Percentiles rank a stretch among this genome's conserved stretches.
Evolutionary conservation across 768 basidiomycete species (phyloP).

Genomic region (Lactarius akahatsu): DNA sequence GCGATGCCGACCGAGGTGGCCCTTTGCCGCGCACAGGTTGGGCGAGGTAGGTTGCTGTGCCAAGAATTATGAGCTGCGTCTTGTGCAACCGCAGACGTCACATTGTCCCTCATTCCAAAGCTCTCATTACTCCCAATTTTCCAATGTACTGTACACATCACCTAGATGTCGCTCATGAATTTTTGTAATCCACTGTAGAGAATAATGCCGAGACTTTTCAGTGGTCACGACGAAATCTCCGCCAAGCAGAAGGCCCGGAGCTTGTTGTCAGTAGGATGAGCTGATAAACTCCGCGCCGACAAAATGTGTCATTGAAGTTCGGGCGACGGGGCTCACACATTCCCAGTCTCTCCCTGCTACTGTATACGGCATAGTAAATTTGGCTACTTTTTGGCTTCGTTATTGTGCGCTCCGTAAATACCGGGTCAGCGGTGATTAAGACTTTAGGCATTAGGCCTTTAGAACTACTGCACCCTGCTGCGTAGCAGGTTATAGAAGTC

Average conservation of each 20-base stretch:
- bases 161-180: neutral
- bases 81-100: neutral
- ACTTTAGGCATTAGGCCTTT: neutral
- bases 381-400: neutral
- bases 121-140: neutral
- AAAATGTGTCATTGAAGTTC: neutral
- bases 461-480: neutral
- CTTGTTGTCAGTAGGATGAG: neutral
- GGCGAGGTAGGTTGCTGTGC: constrained; percentile 70
- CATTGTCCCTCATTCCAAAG: neutral
- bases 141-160: neutral
- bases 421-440: neutral
- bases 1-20: constrained; percentile 74
- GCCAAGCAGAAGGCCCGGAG: neutral
- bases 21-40: constrained; percentile 72
- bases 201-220: neutral
- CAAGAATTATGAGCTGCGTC: constrained; percentile 47
- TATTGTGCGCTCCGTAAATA: neutral
- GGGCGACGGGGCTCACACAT: neutral
- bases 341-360: neutral
- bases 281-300: neutral
- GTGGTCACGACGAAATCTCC: neutral
- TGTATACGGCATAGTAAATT: neutral
- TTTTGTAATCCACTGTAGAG: neutral
- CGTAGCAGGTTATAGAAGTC: neutral